Evolutionary conservation across 768 basidiomycete genomes (phyloP).

Genomic region (Clitopilus passeckerianus): DNA sequence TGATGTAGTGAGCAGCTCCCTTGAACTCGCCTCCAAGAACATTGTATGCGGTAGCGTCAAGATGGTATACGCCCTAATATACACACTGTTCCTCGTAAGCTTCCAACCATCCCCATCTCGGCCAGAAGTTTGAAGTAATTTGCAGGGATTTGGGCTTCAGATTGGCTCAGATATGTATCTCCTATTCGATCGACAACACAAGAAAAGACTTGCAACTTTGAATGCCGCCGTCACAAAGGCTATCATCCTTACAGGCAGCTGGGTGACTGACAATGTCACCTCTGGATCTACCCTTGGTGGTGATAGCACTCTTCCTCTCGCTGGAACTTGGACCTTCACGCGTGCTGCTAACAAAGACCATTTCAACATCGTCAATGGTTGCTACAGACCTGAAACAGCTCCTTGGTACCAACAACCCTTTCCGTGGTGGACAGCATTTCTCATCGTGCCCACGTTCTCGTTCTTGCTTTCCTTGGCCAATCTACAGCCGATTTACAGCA

Average conservation of each 20-base stretch:
- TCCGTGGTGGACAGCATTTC: conserved; percentile 71
- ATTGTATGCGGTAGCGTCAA: conserved; percentile 82
- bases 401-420: conserved; percentile 82
- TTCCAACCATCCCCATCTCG: background rate
- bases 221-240: conserved; percentile 44
- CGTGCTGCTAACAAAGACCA: conserved; percentile 41
- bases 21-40: conserved; percentile 83
- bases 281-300: conserved; percentile 26
- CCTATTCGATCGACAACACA: conserved; percentile 57
- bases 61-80: conserved; percentile 87
- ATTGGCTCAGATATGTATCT: conserved; percentile 81
- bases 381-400: conserved; percentile 60
- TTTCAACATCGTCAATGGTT: conserved; percentile 55
- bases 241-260: conserved; percentile 58
- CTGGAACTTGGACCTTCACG: conserved; percentile 65
- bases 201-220: conserved; percentile 47
- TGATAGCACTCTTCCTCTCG: conserved; percentile 37
- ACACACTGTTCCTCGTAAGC: conserved; percentile 67
- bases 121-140: background rate
- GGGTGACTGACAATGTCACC: conserved; percentile 55
- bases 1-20: conserved; percentile 63
- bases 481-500: conserved; percentile 68
- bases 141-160: conserved; percentile 73
- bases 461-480: conserved; percentile 70
- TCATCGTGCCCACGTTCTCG: conserved; percentile 76